phyloP scores from a whole-genome alignment of 768 basidiomycete species.

The Mycena rosella region DNA sequence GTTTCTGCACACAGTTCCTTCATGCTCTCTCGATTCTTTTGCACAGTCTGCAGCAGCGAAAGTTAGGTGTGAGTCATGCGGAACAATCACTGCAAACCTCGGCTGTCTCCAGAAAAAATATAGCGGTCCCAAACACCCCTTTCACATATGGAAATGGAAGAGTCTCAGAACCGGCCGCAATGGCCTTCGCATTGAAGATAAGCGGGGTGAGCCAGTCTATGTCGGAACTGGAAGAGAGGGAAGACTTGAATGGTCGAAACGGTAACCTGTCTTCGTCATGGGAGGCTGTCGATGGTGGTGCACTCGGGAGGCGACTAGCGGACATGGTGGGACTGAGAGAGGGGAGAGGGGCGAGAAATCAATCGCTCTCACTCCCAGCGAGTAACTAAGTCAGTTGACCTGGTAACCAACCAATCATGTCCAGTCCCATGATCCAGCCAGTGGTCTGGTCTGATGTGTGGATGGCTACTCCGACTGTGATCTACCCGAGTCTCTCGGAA shows the following conservation, averaged over 20 bases:
- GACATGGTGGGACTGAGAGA: no score
- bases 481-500: no score
- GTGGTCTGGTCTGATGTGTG: no score
- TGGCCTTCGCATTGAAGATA: not conserved
- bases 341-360: no score
- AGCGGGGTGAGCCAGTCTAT: not conserved
- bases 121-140: not conserved
- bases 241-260: not conserved
- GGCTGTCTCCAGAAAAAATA: slow-evolving; percentile 3
- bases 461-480: no score
- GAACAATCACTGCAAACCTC: not conserved
- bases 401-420: no score
- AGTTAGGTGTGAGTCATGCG: not conserved
- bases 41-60: slow-evolving; percentile 8
- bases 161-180: not conserved
- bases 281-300: no score
- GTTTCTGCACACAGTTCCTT: slow-evolving; percentile 4
- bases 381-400: no score
- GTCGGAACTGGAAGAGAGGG: not conserved
- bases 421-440: no score
- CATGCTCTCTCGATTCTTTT: slow-evolving; percentile 20
- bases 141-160: slow-evolving; percentile 1
- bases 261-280: no score
- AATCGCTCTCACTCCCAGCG: no score
- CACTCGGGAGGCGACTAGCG: no score